Conservation (phyloP, 2,329 filamentous ascomycete species). For the Eutypa lata region DNA sequence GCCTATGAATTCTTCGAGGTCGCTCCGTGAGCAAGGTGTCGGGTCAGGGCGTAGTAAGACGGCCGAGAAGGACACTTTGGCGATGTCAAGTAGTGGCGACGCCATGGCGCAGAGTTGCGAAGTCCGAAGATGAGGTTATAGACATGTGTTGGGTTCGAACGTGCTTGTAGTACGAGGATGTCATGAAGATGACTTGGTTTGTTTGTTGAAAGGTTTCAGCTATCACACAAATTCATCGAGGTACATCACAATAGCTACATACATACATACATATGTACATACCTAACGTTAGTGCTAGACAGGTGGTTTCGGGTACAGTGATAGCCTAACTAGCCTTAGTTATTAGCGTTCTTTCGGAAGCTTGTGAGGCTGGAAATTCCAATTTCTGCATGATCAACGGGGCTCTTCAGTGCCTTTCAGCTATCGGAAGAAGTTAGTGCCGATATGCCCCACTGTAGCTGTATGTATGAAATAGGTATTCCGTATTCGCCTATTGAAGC, state of each 20-base stretch:
- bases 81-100: constrained; percentile 69
- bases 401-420: no score
- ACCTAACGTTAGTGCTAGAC: not conserved
- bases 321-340: no score
- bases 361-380: no score
- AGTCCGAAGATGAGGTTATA: not conserved
- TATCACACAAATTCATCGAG: no score
- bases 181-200: not conserved
- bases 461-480: not conserved
- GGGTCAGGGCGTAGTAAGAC: constrained; percentile 73
- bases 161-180: not conserved
- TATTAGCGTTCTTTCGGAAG: no score
- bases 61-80: constrained; percentile 74
- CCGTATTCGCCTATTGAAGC: not conserved
- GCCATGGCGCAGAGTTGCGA: constrained; percentile 44
- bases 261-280: not conserved
- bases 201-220: no score
- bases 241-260: no score
- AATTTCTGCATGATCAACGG: no score
- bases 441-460: not conserved
- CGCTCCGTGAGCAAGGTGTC: constrained; percentile 62
- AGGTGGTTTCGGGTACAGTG: no score
- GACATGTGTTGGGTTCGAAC: no score
- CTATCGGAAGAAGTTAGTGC: not conserved
- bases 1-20: constrained; percentile 67